These are phyloP conservation scores for Cladophialophora chaetospira DNA, from an alignment of 2,329 filamentous ascomycete species.

Conservation along the genomic window DNA sequence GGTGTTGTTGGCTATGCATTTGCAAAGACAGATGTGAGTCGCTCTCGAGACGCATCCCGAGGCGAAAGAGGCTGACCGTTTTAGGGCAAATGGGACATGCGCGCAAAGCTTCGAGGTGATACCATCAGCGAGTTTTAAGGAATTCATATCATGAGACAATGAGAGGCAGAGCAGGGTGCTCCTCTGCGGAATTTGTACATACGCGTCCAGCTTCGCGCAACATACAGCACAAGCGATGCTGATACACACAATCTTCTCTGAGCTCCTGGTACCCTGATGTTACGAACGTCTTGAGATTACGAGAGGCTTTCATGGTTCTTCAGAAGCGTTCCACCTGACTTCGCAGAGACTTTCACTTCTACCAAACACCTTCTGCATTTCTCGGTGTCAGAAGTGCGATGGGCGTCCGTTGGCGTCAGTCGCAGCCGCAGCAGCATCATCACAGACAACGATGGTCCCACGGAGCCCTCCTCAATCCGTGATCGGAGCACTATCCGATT, in stretches of 20 bases:
- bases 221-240: not conserved
- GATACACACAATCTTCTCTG: not conserved
- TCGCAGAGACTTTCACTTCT: not conserved
- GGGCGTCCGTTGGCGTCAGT: too few species aligned
- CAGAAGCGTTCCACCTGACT: not conserved
- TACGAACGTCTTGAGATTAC: not conserved
- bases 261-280: not conserved
- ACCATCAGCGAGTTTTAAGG: conserved; percentile 74
- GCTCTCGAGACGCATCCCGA: not conserved
- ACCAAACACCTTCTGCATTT: not conserved
- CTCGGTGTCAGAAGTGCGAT: too few species aligned
- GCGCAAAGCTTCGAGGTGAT: conserved; percentile 87
- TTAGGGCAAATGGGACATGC: conserved; percentile 82
- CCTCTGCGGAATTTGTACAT: conserved; percentile 16
- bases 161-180: not conserved
- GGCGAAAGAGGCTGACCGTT: conserved; percentile 28
- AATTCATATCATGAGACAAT: not conserved
- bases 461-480: too few species aligned
- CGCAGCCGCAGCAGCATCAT: not conserved
- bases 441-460: too few species aligned
- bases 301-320: not conserved
- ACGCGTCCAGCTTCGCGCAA: not conserved
- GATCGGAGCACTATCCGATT: too few species aligned
- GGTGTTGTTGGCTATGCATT: conserved; percentile 68
- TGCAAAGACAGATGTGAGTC: conserved; percentile 82